A percentile compares a stretch with the other conserved stretches of the same genome.
Evolutionary conservation across 306 rosid genomes (phyloP).

Genomic region (Sindora glabra): DNA sequence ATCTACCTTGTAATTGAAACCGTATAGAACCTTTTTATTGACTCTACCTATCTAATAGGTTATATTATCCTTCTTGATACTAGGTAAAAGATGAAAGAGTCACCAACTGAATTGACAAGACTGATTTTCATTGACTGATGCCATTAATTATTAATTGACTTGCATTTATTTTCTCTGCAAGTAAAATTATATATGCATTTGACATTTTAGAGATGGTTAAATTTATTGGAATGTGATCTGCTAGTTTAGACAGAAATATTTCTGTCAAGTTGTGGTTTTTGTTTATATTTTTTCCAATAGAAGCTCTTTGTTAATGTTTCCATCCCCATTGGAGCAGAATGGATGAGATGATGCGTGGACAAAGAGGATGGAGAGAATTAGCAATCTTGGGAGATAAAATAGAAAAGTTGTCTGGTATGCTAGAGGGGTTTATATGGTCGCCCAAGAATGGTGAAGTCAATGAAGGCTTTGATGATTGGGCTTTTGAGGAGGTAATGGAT

Average conservation of each 20-base stretch:
- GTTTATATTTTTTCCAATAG: neutral
- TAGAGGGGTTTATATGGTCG: constrained; percentile 78
- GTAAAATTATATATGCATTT: neutral
- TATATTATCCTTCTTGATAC: neutral
- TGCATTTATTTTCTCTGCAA: neutral
- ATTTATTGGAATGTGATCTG: neutral
- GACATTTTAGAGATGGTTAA: neutral
- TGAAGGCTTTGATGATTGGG: constrained; percentile 52
- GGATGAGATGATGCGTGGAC: constrained; percentile 98
- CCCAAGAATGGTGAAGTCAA: constrained; percentile 49
- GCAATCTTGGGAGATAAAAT: constrained; percentile 82
- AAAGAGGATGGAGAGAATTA: constrained; percentile 96
- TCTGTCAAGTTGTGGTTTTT: constrained; percentile 10
- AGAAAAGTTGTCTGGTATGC: constrained; percentile 72
- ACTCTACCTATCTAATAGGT: neutral
- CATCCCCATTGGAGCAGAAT: constrained; percentile 49
- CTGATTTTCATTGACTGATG: neutral
- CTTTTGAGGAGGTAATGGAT: constrained; percentile 77
- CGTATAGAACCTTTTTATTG: neutral
- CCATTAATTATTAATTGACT: neutral
- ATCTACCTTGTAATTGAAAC: neutral
- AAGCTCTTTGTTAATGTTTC: neutral
- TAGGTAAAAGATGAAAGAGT: neutral
- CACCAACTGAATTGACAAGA: neutral
- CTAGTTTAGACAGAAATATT: constrained; percentile 10